Percentiles rank a stretch among this genome's conserved stretches.
Conservation (phyloP, 257 asterid genomes). For the Solanum chiquidenum region DNA sequence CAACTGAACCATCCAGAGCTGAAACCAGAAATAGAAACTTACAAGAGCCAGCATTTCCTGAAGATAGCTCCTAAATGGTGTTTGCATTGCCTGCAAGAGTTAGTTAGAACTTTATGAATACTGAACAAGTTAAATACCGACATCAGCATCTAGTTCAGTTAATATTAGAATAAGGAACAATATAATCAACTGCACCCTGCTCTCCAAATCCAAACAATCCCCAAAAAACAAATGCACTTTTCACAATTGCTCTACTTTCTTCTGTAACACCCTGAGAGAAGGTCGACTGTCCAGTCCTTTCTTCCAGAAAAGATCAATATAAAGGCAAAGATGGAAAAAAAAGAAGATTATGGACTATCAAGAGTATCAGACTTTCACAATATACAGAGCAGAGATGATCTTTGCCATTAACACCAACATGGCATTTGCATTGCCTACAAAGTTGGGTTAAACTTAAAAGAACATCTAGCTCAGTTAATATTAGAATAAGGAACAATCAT, state of each 20-base stretch:
- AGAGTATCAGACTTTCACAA: background rate
- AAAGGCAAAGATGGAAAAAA: background rate
- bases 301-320: background rate
- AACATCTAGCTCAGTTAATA: background rate
- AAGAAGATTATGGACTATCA: background rate
- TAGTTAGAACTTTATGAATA: background rate
- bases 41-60: slow-evolving; percentile 76
- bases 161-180: background rate
- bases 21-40: slow-evolving; percentile 21
- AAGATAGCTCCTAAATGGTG: slow-evolving; percentile 80
- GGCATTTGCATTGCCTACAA: slow-evolving; percentile 79
- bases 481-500: background rate
- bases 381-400: background rate
- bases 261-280: background rate
- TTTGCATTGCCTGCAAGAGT: slow-evolving; percentile 68
- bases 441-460: background rate
- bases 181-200: background rate
- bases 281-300: background rate
- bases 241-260: background rate
- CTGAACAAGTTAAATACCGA: background rate
- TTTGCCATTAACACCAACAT: background rate
- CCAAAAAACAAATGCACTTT: background rate
- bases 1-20: background rate
- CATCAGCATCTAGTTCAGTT: background rate
- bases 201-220: background rate